Evolutionary conservation across 2,329 filamentous ascomycete species (phyloP).

Genomic region (Colletotrichum chlorophyti): DNA sequence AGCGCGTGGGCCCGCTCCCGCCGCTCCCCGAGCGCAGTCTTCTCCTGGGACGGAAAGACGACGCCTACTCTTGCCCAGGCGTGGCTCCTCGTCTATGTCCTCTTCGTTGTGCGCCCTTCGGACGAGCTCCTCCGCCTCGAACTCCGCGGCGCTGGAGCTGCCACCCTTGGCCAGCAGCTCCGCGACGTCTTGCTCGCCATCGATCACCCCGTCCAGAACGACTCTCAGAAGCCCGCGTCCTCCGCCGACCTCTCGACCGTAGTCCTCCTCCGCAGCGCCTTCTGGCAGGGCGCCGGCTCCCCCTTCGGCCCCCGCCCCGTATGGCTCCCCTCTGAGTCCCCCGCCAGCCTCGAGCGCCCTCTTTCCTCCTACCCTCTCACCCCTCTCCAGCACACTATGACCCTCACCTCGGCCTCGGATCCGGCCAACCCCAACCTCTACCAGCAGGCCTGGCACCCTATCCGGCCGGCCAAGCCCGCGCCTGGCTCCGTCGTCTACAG

Average conservation of each 20-base stretch:
- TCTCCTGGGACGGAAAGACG: constrained; percentile 49
- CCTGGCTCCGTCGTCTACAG: constrained; percentile 78
- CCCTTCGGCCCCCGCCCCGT: constrained; percentile 69
- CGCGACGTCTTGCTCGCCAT: constrained; percentile 56
- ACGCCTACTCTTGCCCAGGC: constrained; percentile 55
- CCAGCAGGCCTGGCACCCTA: constrained; percentile 71
- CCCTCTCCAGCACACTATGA: constrained; percentile 54
- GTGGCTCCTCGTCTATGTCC: constrained; percentile 60
- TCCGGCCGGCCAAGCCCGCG: constrained; percentile 73
- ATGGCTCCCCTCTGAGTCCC: constrained; percentile 60
- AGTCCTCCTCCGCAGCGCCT: constrained; percentile 59
- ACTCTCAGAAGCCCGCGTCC: constrained; percentile 35
- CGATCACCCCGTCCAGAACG: constrained; percentile 50
- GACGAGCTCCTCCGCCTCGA: constrained; percentile 57
- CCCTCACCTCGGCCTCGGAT: constrained; percentile 45
- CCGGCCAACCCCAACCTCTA: constrained; percentile 46
- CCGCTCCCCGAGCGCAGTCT: constrained; percentile 54
- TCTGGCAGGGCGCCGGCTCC: constrained; percentile 75
- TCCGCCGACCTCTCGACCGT: constrained; percentile 41
- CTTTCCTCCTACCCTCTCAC: constrained; percentile 56
- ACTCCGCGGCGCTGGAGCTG: constrained; percentile 47
- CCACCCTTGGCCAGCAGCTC: constrained; percentile 46
- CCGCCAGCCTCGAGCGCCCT: constrained; percentile 42
- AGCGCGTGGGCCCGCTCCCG: constrained; percentile 63
- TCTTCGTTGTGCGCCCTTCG: constrained; percentile 56